Evolutionary conservation across 202 grass and related monocot genomes (phyloP).

Genomic region (Brachypodium distachyon): DNA sequence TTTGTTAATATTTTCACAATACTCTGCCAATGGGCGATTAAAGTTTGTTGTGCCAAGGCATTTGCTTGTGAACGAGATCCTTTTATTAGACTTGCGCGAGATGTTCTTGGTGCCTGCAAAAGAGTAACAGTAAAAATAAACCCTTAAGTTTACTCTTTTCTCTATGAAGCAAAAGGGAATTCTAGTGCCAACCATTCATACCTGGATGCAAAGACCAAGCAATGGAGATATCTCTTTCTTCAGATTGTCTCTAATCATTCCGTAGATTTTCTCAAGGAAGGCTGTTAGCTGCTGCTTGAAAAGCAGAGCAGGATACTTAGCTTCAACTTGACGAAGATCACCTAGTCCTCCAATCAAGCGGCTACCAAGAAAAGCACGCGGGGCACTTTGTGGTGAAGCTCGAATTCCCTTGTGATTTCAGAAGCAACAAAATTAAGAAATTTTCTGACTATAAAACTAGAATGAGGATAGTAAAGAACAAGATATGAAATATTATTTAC

Average conservation of each 20-base stretch:
- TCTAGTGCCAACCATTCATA: constrained; percentile 14
- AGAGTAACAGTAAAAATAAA: constrained; percentile 19
- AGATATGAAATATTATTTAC: constrained; percentile 38
- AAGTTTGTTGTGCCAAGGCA: constrained; percentile 87
- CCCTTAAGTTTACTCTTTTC: background rate
- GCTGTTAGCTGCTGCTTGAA: constrained; percentile 99
- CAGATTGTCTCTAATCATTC: constrained; percentile 95
- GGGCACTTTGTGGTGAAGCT: constrained; percentile 77
- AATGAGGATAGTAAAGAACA: background rate
- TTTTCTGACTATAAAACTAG: constrained; percentile 21
- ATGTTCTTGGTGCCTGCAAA: constrained; percentile 91
- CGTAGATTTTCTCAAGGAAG: constrained; percentile 98
- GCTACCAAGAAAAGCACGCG: constrained; percentile 67
- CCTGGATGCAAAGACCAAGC: constrained; percentile 96
- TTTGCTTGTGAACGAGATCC: constrained; percentile 94
- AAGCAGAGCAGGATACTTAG: constrained; percentile 99
- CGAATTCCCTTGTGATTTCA: constrained; percentile 67
- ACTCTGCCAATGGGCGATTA: constrained; percentile 98
- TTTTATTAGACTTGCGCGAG: constrained; percentile 93
- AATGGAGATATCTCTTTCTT: constrained; percentile 99
- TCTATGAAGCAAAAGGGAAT: constrained; percentile 7
- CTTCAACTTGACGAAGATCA: constrained; percentile 95
- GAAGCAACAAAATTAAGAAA: constrained; percentile 22
- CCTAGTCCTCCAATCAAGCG: constrained; percentile 61
- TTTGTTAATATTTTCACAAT: constrained; percentile 92